Base-by-base conservation (phyloP, 2,329 filamentous ascomycete species). In the Fusarium acutatum region DNA sequence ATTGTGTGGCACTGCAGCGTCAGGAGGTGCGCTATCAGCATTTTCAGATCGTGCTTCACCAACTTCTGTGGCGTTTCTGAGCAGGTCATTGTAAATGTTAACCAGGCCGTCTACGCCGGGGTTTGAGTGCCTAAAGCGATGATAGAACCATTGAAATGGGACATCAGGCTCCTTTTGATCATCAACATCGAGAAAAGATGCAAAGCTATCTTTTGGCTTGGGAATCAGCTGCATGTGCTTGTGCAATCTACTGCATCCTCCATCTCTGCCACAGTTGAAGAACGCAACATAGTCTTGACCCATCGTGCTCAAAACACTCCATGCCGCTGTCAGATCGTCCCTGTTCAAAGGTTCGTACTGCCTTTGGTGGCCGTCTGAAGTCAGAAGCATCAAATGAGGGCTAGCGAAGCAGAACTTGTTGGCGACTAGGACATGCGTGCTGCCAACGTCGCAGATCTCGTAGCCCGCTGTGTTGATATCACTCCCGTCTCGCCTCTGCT, bases 171-270 rank as follows among this genome's bases (percentile, higher is more conserved):
- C 59, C 3, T 10, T 12, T 1, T 1, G 18, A 17, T 4, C 6
- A 3, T 30, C 1, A 0, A 2, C 3, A 14, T 56, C 46, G 6
- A 64, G 20, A 28, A 65, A 65, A 9, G n/a, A 41, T 3, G 46
- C 28, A 5, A 65, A 64, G 5, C 20, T 46, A 3, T 46, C 11
- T 0, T 26, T 54, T 1, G 46, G 60, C 3, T 49, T 64, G 0
- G 60, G 60, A 12, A 65, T 65, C 0, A 65, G 4, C 34, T 66
- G 63, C 28, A 66, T 64, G 7, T 66, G 60, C 12, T 66, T 66
- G 5, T 66, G 63, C 28, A 57, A 10, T 8, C 63, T 24, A 32
- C 63, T 64, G 1, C 63, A 66, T 5, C 63, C 63, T 20, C 60
- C 63, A 35, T 66, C 60, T 7, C 37, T 34, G 7, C 60, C 60